These are phyloP conservation scores for Camellia lanceoleosa DNA, from an alignment of 148 eudicot genomes.

Conservation along the genomic window DNA sequence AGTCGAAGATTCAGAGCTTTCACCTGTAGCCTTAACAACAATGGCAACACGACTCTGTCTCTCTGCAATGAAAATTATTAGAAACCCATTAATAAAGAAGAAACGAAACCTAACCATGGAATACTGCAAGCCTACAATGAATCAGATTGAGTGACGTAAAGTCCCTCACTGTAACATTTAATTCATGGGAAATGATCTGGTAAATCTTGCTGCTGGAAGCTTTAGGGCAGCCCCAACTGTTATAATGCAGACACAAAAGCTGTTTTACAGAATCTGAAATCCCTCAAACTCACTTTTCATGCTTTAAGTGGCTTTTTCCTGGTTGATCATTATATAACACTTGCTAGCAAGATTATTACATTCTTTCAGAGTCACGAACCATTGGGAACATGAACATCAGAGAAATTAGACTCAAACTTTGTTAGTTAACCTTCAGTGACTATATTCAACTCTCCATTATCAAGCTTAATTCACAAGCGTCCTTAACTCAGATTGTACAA, in stretches of 20 bases:
- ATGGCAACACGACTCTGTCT: slow-evolving; percentile 37
- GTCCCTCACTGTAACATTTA: neutral
- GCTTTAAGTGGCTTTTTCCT: neutral
- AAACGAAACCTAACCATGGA: neutral
- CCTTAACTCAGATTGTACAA: neutral
- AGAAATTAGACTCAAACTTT: neutral
- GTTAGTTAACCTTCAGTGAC: neutral
- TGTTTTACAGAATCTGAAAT: neutral
- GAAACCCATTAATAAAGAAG: slow-evolving; percentile 1
- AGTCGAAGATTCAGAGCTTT: slow-evolving; percentile 73
- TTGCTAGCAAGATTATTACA: neutral
- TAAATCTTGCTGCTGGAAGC: neutral
- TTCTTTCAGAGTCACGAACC: neutral
- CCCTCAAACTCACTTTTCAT: neutral
- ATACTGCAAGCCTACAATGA: neutral
- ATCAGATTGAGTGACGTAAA: neutral
- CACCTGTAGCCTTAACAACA: slow-evolving; percentile 59
- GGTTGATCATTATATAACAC: neutral
- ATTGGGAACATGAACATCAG: neutral
- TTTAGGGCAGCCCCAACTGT: slow-evolving; percentile 5
- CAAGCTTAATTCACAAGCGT: neutral
- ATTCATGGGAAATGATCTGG: neutral
- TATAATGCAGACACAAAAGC: neutral
- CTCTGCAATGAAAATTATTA: slow-evolving; percentile 35
- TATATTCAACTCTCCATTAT: neutral